Conservation (phyloP, 2,329 filamentous ascomycete species). For the Fusarium sublunatum region DNA sequence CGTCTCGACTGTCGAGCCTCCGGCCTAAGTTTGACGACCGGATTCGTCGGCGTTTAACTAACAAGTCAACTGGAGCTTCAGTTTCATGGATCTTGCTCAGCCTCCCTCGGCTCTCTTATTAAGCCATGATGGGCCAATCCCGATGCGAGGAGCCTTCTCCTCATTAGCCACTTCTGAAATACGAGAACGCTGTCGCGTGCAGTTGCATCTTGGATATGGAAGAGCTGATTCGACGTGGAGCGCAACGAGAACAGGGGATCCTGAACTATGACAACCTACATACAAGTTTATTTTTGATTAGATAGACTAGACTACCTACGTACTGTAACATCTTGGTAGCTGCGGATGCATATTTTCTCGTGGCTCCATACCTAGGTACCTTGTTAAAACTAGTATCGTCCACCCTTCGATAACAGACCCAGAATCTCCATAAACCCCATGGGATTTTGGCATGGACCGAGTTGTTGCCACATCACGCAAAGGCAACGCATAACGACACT, state of each 20-base stretch:
- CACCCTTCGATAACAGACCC: slow-evolving; percentile 11
- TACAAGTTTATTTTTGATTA: slow-evolving; percentile 17
- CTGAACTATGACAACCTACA: slow-evolving; percentile 12
- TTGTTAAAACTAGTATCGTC: slow-evolving; percentile 1
- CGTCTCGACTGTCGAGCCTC: slow-evolving; percentile 27
- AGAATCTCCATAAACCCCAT: slow-evolving; percentile 22
- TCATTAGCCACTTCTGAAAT: slow-evolving; percentile 12
- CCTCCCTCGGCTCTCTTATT: slow-evolving; percentile 33
- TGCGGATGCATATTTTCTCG: not conserved
- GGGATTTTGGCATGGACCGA: slow-evolving; percentile 16
- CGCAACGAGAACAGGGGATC: slow-evolving; percentile 18
- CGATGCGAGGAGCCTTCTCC: slow-evolving; percentile 7
- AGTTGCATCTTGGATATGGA: slow-evolving; percentile 6
- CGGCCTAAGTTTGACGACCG: slow-evolving; percentile 22
- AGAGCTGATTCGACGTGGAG: slow-evolving; percentile 32
- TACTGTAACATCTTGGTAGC: slow-evolving; percentile 10
- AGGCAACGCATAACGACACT: slow-evolving; percentile 20
- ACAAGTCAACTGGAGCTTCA: slow-evolving; percentile 11
- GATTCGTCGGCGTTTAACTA: slow-evolving; percentile 39
- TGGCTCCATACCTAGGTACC: slow-evolving; percentile 3
- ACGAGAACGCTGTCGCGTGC: slow-evolving; percentile 30
- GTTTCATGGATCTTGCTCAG: slow-evolving; percentile 35
- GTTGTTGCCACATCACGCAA: slow-evolving; percentile 24
- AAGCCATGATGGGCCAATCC: slow-evolving; percentile 12
- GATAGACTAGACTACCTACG: not conserved